Conservation (phyloP, 2,329 filamentous ascomycete genomes). For the Scedosporium minutisporum region DNA sequence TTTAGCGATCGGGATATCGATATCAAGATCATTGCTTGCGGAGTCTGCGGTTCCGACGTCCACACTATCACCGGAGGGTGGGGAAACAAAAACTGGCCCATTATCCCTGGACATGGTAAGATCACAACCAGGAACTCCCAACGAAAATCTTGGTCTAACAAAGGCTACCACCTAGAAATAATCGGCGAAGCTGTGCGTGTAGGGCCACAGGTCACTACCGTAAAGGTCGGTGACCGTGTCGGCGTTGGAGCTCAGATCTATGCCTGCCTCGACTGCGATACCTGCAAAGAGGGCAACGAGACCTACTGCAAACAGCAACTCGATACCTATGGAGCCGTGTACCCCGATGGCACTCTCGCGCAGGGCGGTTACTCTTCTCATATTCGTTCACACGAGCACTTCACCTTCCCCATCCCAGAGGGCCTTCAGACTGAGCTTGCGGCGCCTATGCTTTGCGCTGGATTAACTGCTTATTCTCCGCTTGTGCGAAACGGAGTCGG, state of each 20-base stretch:
- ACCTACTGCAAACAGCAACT: constrained; percentile 27
- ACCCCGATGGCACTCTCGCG: constrained; percentile 43
- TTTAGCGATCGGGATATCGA: constrained; percentile 65
- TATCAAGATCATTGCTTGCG: constrained; percentile 62
- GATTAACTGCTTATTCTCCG: constrained; percentile 53
- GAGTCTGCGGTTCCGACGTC: constrained; percentile 53
- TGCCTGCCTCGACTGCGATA: constrained; percentile 36
- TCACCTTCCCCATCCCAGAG: constrained; percentile 32
- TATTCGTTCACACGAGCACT: constrained; percentile 29
- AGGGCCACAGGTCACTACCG: constrained; percentile 31
- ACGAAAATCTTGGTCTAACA: background rate
- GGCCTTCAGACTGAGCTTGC: constrained; percentile 20
- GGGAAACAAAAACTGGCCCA: constrained; percentile 40
- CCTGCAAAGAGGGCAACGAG: constrained; percentile 30
- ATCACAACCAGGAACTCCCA: constrained; percentile 6
- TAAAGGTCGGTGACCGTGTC: constrained; percentile 48
- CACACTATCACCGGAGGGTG: constrained; percentile 49
- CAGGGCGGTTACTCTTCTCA: constrained; percentile 46
- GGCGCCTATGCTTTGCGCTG: constrained; percentile 56
- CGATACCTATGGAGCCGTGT: constrained; percentile 41
- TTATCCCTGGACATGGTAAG: constrained; percentile 44
- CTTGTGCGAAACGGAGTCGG: constrained; percentile 50
- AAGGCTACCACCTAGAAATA: constrained; percentile 25
- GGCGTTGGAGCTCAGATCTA: constrained; percentile 48
- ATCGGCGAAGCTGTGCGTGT: constrained; percentile 33